Base-by-base conservation (phyloP, 768 basidiomycete genomes). In the Kwoniella europaea region DNA sequence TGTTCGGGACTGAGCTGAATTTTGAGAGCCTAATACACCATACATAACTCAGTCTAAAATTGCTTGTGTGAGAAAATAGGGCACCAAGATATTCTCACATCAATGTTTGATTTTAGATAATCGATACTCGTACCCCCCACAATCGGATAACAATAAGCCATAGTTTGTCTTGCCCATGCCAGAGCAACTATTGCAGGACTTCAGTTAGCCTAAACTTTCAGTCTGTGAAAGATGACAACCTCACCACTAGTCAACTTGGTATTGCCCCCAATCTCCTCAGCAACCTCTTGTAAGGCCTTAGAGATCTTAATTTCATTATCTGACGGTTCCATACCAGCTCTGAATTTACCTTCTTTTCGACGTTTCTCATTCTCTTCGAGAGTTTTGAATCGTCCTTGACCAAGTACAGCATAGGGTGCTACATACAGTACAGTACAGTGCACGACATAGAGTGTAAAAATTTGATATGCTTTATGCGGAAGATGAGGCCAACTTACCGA, bases 401-500 rank as follows among this genome's bases (percentile, higher is more conserved):
- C 85, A 20, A 87, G 74, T 4, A 86, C 85, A 20, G 81, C 82
- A 85, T 85, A 87, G 9, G 86, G 86, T 1, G 86, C 85, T 67
- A 41, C 20, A 44, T 56, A 41, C 44, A 10, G 18, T 20, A 15
- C 13, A 64, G 46, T 9, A 35, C 20, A 24, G 29, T 35, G 20
- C 16, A 35, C 15, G 52, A 35, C 24, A 18, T 27, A 22, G n/a
- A 66, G 1, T 59, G 5, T 41, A 35, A 35, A 35, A 35, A 35
- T 9, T 9, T 7, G 35, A 35, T 6, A 4, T 35, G 35, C 1
- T 35, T 35, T 35, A 9, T 35, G 35, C 4, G 35, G 35, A 54
- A 61, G 9, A 15, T 22, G 20, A 27, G 59, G 13, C 35, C 16
- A 13, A 63, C 64, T 41, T 24, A 71, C 63, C 69, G 22, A 71